phyloP scores from a whole-genome alignment of 2,329 filamentous ascomycete genomes.

The Aspergillus floridensis region DNA sequence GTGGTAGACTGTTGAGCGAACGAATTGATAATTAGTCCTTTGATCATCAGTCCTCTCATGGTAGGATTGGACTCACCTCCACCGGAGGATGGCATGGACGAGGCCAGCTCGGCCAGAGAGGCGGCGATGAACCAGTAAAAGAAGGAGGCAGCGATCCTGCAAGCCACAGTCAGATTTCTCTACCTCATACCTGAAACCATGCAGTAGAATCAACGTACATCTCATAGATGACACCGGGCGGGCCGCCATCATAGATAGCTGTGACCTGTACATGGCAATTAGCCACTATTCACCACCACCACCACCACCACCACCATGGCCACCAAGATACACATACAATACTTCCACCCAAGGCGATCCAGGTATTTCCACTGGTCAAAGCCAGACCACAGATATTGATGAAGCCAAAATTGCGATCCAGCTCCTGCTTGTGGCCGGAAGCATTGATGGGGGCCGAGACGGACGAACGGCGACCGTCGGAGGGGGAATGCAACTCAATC shows the following conservation, averaged over 20 bases:
- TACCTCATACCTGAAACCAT: neutral
- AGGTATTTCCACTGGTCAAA: slow-evolving; percentile 63
- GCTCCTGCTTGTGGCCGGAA: slow-evolving; percentile 62
- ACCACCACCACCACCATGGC: neutral
- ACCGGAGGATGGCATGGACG: slow-evolving; percentile 59
- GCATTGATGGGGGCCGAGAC: slow-evolving; percentile 54
- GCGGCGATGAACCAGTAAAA: slow-evolving; percentile 60
- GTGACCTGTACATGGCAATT: slow-evolving; percentile 35
- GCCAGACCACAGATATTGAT: slow-evolving; percentile 59
- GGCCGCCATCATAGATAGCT: slow-evolving; percentile 60
- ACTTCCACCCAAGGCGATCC: slow-evolving; percentile 62
- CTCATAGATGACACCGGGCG: slow-evolving; percentile 61
- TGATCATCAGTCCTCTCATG: no score
- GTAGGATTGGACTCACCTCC: slow-evolving; percentile 38
- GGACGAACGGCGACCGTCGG: slow-evolving; percentile 23
- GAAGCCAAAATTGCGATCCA: slow-evolving; percentile 62
- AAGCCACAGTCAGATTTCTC: slow-evolving; percentile 4
- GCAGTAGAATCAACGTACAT: slow-evolving; percentile 39
- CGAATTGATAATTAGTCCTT: neutral
- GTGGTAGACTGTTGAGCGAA: slow-evolving; percentile 53
- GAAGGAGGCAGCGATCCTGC: slow-evolving; percentile 42
- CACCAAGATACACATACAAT: slow-evolving; percentile 44
- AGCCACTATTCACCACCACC: neutral
- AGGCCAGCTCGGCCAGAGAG: slow-evolving; percentile 59
- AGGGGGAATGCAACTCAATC: slow-evolving; percentile 6